Conservation (phyloP, 2,329 filamentous ascomycete species). For the Dactylellina drechsleri region DNA sequence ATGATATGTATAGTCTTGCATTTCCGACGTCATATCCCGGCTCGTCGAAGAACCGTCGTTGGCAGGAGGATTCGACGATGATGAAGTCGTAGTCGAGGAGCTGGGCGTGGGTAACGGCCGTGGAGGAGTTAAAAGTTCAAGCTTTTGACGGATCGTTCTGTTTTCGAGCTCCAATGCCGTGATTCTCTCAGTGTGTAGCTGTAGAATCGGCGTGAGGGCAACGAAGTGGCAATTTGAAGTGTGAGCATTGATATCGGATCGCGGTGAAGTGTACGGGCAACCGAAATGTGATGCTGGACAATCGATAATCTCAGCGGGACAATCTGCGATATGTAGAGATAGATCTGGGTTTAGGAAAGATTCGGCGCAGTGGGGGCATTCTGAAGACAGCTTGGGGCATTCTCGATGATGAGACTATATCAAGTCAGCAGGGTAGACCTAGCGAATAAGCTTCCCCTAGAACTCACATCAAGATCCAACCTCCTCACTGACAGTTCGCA, state of each 20-base stretch:
- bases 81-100: conserved; percentile 19
- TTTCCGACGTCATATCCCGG: conserved; percentile 48
- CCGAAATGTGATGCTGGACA: conserved; percentile 56
- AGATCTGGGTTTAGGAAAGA: conserved; percentile 60
- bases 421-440: not conserved
- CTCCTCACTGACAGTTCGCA: conserved; percentile 67
- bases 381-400: conserved; percentile 65
- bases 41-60: conserved; percentile 8
- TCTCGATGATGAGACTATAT: conserved; percentile 62
- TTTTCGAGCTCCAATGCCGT: conserved; percentile 57
- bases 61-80: conserved; percentile 3
- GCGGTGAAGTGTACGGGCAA: conserved; percentile 55
- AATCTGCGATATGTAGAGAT: conserved; percentile 51
- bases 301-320: conserved; percentile 56
- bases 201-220: conserved; percentile 56
- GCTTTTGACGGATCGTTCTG: conserved; percentile 55
- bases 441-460: not conserved
- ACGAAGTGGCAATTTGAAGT: conserved; percentile 56
- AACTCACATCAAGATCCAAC: conserved; percentile 63
- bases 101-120: conserved; percentile 25
- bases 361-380: conserved; percentile 66
- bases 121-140: conserved; percentile 56
- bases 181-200: conserved; percentile 56
- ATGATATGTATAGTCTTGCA: conserved; percentile 58
- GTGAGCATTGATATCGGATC: conserved; percentile 54